Conservation (phyloP, 768 basidiomycete genomes). For the Termitomyces sp. region DNA sequence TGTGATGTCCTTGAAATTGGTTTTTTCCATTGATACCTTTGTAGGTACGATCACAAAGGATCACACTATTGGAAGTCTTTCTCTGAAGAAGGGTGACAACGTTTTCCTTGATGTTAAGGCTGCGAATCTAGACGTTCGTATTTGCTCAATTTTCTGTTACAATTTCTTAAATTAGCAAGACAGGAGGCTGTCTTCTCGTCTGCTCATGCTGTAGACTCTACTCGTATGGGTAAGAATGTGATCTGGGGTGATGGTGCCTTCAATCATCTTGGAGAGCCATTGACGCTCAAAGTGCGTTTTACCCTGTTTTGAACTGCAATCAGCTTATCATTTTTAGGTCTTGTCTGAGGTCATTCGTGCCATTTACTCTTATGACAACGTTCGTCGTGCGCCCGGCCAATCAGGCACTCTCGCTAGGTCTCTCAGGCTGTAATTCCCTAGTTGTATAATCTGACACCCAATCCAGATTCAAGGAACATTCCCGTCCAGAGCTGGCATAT, state of each 20-base stretch:
- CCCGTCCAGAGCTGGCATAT: constrained; percentile 42
- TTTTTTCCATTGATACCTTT: background rate
- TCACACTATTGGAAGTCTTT: constrained; percentile 33
- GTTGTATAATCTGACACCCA: background rate
- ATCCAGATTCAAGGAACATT: constrained; percentile 39
- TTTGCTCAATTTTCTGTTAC: background rate
- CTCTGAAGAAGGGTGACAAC: constrained; percentile 40
- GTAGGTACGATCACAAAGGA: constrained; percentile 44
- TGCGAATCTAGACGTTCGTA: constrained; percentile 54
- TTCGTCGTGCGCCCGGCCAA: constrained; percentile 62
- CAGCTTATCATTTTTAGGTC: constrained; percentile 40
- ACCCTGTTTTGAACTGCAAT: background rate
- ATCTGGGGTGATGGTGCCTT: constrained; percentile 44
- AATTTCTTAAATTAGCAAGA: background rate
- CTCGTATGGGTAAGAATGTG: constrained; percentile 38
- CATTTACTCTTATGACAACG: constrained; percentile 49
- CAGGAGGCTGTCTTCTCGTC: constrained; percentile 50
- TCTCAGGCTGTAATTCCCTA: constrained; percentile 1
- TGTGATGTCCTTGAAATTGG: background rate
- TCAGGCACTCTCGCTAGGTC: constrained; percentile 60
- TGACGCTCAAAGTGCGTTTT: constrained; percentile 45
- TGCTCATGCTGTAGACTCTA: constrained; percentile 36
- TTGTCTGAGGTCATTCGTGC: constrained; percentile 59
- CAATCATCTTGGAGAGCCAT: constrained; percentile 38
- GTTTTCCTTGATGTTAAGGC: constrained; percentile 58